Evolutionary conservation across 148 eudicot genomes (phyloP), one percentile per base, ranked within the genome.

Genomic region (Agrostemma githago): DNA sequence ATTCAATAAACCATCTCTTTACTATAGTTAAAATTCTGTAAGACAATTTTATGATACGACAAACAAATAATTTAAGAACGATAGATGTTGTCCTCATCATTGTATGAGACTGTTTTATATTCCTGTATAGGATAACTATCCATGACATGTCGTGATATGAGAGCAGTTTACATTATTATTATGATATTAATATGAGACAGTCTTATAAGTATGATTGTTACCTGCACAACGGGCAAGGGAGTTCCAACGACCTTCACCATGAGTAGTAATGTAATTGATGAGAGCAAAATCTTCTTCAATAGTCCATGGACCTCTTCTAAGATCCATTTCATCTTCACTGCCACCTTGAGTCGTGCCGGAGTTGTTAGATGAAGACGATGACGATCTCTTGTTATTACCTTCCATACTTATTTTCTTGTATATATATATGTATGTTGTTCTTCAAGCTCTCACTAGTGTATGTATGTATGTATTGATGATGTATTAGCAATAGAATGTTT

Each of bases 241-340:
- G 70, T 95, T 95, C 99, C 97, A 95, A 3, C 92, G 89, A 57
- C 97, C 99, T 85, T 95, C 99, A 5, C 97, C 97, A 19, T 92
- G 89, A 8, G 77, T 75, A 8, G 90, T 81, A 73, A 95, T 88
- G 83, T 85, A 92, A 75, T 92, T 92, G 77, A 90, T 86, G 74
- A 95, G 96, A 4, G 84, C 73, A 6, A 85, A 79, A 73, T 95
- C 99, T 78, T 95, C 99, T 43, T 95, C 97, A 6, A 84, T 86
- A 5, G 97, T 95, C 99, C 97, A 95, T 0, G 99, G 97, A 34
- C 99, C 99, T 70, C 96, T 71, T 54, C 96, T 79, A 26, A 95
- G 85, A 3, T 92, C 96, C 79, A 65, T 83, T 66, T 84, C 83
- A 15, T 85, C 86, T 40, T 84, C 86, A 39, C 72, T 70, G 8